Base-by-base conservation (phyloP, 2,329 filamentous ascomycete species). In the Colletotrichum sp. region DNA sequence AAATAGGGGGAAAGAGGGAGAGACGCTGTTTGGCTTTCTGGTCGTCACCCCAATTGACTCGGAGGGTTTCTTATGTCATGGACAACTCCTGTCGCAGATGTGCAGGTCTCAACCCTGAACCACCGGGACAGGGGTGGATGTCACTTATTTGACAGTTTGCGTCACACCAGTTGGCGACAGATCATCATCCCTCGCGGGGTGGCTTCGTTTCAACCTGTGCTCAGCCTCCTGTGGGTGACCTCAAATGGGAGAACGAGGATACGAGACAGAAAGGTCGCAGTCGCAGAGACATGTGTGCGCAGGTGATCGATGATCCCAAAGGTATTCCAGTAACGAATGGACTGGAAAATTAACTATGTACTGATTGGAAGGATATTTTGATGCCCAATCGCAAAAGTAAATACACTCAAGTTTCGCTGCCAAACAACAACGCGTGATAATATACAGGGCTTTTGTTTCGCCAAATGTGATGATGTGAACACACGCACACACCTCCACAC, bases 401-500 rank as follows among this genome's bases (percentile, higher is more conserved):
- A 64, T 63, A 68, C 69, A 63, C 30, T 21, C 63, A 57, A 68
- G 55, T 52, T 28, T 68, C 63, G 73, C 69, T 64, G 63, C 24
- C 39, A 12, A 63, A 26, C 68, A 72, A 64, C 28, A 68, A 75
- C 57, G 62, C 69, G 67, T 62, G 59, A 71, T 68, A 68, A 39
- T 75, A 36, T 75, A 75, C 72, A 72, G 72, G 63, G 28, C 55
- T 63, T 67, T 72, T 32, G 10, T 55, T 72, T 64, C 52, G 69
- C 36, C 39, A n/a, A 34, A 18, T 26, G 39, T 36, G 21, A 28
- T 67, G 39, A 52, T 32, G 52, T 57, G 44, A 39, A 55, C 65
- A 32, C 60, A 36, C 12, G n/a, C 62, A 66, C 52, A 34, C 63
- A 10, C 13, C 57, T 26, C 18, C 34, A 26, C 30, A 26, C 16